Evolutionary conservation across 2,329 filamentous ascomycete species (phyloP).

Genomic region (Metarhizium humberi): DNA sequence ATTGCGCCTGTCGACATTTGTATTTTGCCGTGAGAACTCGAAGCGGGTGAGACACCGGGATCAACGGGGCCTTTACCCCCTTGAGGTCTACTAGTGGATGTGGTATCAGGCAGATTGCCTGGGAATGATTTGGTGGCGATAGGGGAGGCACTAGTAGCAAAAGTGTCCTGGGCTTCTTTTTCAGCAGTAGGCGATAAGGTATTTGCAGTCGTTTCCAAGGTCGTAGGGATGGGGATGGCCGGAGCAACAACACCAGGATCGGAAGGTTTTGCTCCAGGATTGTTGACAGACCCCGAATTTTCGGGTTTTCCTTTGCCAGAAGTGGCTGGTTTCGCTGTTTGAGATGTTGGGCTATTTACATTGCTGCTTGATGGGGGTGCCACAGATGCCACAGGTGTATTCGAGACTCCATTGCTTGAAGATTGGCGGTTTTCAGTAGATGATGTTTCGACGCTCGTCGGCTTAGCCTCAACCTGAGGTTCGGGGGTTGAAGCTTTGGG

Average conservation of each 20-base stretch:
- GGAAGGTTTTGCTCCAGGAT: background rate
- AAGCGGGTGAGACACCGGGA: background rate
- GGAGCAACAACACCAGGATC: background rate
- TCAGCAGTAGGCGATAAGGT: background rate
- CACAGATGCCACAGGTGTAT: background rate
- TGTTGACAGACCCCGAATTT: background rate
- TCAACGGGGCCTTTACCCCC: background rate
- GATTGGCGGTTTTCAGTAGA: background rate
- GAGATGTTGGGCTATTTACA: background rate
- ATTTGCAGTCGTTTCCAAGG: background rate
- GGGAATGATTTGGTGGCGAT: background rate
- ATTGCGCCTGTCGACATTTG: slow-evolving; percentile 25
- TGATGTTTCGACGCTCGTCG: background rate
- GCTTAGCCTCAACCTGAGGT: background rate
- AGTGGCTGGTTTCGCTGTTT: background rate
- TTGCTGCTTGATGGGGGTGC: background rate
- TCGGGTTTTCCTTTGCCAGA: background rate
- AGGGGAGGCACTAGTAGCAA: background rate
- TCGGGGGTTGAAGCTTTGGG: background rate
- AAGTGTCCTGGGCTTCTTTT: background rate
- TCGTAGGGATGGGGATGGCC: background rate
- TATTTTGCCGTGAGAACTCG: background rate
- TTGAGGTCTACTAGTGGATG: background rate
- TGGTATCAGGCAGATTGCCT: background rate
- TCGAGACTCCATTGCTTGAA: background rate